phyloP scores from a whole-genome alignment of 116 monocot species.

The Zostera marina region DNA sequence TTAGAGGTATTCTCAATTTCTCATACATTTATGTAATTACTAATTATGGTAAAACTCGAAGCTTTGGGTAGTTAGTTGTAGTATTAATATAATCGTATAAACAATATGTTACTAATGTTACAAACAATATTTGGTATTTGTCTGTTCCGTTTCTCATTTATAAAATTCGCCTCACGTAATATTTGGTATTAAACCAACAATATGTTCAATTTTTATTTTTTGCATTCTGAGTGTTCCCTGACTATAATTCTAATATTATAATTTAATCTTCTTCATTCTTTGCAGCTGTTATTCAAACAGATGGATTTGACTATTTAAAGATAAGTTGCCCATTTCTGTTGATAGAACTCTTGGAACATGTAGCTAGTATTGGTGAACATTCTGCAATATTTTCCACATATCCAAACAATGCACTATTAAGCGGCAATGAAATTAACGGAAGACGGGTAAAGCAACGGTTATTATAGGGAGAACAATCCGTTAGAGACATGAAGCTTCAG shows the following conservation, averaged over 20 bases:
- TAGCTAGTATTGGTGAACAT: conserved; percentile 52
- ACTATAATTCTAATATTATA: neutral
- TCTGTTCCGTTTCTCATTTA: too few species aligned
- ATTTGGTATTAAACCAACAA: too few species aligned
- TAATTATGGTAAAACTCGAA: neutral
- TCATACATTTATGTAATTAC: too few species aligned
- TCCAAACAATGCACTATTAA: conserved; percentile 23
- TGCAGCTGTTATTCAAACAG: conserved; percentile 92
- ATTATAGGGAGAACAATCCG: neutral
- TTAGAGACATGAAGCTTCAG: too few species aligned
- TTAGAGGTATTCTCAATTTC: conserved; percentile 76
- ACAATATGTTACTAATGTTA: too few species aligned
- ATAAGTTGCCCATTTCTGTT: conserved; percentile 62
- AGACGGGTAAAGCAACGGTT: conserved; percentile 77
- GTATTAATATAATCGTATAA: too few species aligned
- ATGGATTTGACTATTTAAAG: conserved; percentile 82
- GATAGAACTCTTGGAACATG: conserved; percentile 64
- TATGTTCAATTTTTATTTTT: neutral
- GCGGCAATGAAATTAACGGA: conserved; percentile 62
- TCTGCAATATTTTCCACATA: conserved; percentile 13
- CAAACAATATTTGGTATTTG: too few species aligned
- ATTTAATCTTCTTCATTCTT: neutral
- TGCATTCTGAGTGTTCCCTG: neutral
- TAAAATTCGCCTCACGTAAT: too few species aligned
- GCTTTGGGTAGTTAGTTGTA: neutral